Conservation (phyloP, 805 yeast species). For the Debaryomyces hansenii region DNA sequence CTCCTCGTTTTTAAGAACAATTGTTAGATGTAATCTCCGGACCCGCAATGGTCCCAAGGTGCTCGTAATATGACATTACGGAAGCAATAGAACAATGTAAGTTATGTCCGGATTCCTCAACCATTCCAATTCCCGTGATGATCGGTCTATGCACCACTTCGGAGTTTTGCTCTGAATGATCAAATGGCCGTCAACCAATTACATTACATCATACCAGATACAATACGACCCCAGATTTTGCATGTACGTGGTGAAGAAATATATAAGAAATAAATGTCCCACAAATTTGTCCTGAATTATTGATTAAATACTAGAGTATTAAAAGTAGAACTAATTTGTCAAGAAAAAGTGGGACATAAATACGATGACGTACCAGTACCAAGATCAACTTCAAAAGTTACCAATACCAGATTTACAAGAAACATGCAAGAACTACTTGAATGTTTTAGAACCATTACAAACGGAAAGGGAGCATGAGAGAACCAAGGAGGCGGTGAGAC, state of each 20-base stretch:
- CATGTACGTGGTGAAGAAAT: not conserved
- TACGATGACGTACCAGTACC: conserved; percentile 55
- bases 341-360: not conserved
- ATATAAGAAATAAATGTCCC: not conserved
- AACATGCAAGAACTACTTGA: conserved; percentile 66
- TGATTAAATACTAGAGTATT: not conserved
- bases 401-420: conserved; percentile 79
- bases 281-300: not conserved
- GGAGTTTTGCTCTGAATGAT: conserved; percentile 1
- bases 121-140: no score
- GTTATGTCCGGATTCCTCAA: no score
- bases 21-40: no score
- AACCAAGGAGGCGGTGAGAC: conserved; percentile 58
- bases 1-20: no score
- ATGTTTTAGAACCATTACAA: conserved; percentile 76
- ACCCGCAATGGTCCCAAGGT: no score
- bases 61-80: no score
- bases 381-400: conserved; percentile 57
- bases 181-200: not conserved
- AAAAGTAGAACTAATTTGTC: not conserved
- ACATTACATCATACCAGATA: not conserved
- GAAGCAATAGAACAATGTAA: no score
- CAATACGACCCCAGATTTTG: conserved; percentile 1
- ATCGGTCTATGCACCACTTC: not conserved
- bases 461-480: conserved; percentile 66